These are phyloP conservation scores for Paramecium sexaurelia DNA, from an alignment of 73 alveolate genomes.

Conservation along the genomic window DNA sequence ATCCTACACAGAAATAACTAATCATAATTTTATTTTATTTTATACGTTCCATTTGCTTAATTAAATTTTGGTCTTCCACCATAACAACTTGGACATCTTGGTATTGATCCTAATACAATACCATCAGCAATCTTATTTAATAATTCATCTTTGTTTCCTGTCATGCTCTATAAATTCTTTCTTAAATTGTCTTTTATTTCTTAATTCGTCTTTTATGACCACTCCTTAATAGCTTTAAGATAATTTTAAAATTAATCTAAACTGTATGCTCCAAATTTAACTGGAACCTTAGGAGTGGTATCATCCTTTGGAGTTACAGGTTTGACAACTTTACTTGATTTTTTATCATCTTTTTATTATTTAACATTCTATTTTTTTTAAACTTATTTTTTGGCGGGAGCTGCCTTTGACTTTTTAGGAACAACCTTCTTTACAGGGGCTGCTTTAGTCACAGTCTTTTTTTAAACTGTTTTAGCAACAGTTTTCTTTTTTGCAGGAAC, in stretches of 20 bases:
- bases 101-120: conserved; percentile 74
- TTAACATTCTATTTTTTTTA: not conserved
- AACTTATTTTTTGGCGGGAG: conserved; percentile 36
- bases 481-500: not conserved
- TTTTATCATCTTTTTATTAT: not conserved
- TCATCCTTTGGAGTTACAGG: not conserved
- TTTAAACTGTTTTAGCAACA: not conserved
- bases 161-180: conserved; percentile 65
- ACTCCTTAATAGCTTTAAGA: not conserved
- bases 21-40: not conserved
- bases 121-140: conserved; percentile 77
- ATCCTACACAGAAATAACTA: conserved; percentile 74
- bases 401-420: not conserved
- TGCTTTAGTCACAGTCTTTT: not conserved
- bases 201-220: not conserved
- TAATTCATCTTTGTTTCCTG: conserved; percentile 76
- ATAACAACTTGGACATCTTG: conserved; percentile 77
- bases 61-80: conserved; percentile 80
- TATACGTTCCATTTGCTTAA: conserved; percentile 58
- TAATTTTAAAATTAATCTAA: conserved; percentile 1
- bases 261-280: not conserved
- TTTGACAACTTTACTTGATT: not conserved
- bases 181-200: conserved; percentile 45
- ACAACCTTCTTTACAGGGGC: not conserved
- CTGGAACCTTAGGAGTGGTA: not conserved